Evolutionary conservation across 495 filamentous ascomycete genomes (phyloP).

Genomic region (Xylaria cubensis): DNA sequence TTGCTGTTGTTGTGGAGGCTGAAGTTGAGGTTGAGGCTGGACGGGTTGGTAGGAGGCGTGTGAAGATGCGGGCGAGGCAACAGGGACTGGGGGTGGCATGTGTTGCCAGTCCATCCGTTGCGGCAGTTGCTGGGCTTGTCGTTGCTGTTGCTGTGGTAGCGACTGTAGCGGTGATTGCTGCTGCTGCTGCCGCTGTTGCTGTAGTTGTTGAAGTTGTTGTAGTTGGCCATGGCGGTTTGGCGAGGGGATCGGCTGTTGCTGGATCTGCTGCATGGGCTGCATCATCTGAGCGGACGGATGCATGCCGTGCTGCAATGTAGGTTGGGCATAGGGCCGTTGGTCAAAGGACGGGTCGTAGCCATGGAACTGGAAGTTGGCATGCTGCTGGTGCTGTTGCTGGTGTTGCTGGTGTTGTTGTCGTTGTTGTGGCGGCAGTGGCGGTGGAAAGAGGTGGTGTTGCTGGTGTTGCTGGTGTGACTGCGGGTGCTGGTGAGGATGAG

Average conservation of each 20-base stretch:
- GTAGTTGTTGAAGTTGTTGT: conserved; percentile 30
- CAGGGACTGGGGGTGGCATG: conserved; percentile 15
- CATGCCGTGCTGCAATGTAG: conserved; percentile 29
- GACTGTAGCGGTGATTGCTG: conserved; percentile 23
- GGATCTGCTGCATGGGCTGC: conserved; percentile 31
- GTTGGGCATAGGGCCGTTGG: conserved; percentile 37
- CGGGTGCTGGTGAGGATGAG: background rate
- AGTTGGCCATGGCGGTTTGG: conserved; percentile 7
- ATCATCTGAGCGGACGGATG: conserved; percentile 30
- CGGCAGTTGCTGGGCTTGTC: conserved; percentile 26
- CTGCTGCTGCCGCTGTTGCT: conserved; percentile 26
- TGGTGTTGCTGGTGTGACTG: conserved; percentile 26
- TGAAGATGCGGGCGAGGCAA: conserved; percentile 18
- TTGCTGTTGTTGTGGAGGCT: conserved; percentile 30
- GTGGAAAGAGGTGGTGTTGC: background rate
- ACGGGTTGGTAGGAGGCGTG: conserved; percentile 24
- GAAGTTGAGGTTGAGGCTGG: conserved; percentile 29
- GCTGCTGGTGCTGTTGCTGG: conserved; percentile 26
- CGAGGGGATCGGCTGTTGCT: conserved; percentile 18
- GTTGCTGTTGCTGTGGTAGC: conserved; percentile 27
- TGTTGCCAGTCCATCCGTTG: conserved; percentile 30
- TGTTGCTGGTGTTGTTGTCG: background rate
- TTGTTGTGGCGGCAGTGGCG: background rate
- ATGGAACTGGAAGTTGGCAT: conserved; percentile 38
- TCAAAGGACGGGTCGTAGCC: conserved; percentile 41